Percentiles rank a stretch among this genome's conserved stretches.
Conservation (phyloP, 306 rosid genomes). For the Vigna angularis region DNA sequence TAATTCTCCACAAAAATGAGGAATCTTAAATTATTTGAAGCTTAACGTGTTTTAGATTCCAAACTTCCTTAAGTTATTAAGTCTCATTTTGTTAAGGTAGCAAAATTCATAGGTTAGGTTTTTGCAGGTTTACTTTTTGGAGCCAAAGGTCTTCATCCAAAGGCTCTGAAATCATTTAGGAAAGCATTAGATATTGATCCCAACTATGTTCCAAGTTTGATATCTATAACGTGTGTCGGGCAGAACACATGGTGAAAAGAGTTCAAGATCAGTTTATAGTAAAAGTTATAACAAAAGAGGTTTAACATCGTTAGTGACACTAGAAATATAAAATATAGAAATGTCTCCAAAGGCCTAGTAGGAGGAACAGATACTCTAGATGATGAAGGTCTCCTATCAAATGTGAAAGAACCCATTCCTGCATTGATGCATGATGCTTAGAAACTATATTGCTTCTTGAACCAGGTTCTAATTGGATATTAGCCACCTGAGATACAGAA, state of each 20-base stretch:
- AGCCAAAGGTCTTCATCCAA: slow-evolving; percentile 77
- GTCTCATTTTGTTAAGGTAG: background rate
- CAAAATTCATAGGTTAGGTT: background rate
- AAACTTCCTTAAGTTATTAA: background rate
- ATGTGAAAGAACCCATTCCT: too few relatives aligned
- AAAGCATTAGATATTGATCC: slow-evolving; percentile 82
- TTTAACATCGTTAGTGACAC: background rate
- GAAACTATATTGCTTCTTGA: slow-evolving; percentile 52
- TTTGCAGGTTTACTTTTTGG: slow-evolving; percentile 70
- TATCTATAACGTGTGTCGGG: slow-evolving; percentile 64
- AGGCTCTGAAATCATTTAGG: slow-evolving; percentile 73
- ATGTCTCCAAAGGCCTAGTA: background rate
- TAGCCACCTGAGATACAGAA: slow-evolving; percentile 60
- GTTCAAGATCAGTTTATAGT: background rate
- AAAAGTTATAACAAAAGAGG: slow-evolving; percentile 11
- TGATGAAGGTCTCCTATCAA: too few relatives aligned
- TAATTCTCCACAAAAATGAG: background rate
- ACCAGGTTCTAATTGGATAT: slow-evolving; percentile 67
- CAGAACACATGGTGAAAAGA: background rate
- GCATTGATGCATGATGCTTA: too few relatives aligned
- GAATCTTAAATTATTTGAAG: slow-evolving; percentile 4
- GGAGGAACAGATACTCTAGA: too few relatives aligned
- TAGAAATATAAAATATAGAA: background rate
- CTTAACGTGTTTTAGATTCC: slow-evolving; percentile 9
- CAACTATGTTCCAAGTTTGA: slow-evolving; percentile 78